These are phyloP conservation scores for Mortierella sp. DNA, from an alignment of 371 early-diverging fungal genomes.

Conservation along the genomic window DNA sequence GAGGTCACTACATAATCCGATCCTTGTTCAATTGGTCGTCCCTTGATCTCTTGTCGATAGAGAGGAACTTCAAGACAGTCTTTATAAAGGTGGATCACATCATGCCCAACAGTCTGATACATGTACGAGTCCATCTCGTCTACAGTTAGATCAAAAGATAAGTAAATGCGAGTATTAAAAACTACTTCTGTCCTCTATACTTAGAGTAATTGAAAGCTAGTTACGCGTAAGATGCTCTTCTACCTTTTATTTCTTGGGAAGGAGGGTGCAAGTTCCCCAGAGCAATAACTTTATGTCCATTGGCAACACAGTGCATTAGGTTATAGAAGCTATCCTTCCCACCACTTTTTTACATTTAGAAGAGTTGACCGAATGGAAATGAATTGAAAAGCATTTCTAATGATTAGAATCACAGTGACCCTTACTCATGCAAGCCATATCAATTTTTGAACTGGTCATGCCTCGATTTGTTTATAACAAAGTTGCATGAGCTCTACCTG, in stretches of 20 bases:
- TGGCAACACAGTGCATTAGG: slow-evolving; percentile 94
- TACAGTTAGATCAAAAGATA: slow-evolving; percentile 31
- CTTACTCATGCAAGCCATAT: not conserved
- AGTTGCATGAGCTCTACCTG: slow-evolving; percentile 30
- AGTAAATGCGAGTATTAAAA: not conserved
- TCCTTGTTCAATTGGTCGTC: slow-evolving; percentile 76
- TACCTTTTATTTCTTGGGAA: slow-evolving; percentile 71
- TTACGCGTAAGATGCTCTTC: not conserved
- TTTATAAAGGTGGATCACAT: slow-evolving; percentile 86
- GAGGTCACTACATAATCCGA: slow-evolving; percentile 74
- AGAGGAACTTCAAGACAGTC: slow-evolving; percentile 95
- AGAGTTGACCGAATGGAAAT: not conserved
- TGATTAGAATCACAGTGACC: no score
- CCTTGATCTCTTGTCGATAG: slow-evolving; percentile 84
- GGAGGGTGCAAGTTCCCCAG: slow-evolving; percentile 96
- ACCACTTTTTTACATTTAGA: slow-evolving; percentile 77
- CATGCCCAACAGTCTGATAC: slow-evolving; percentile 99
- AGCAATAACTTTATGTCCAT: slow-evolving; percentile 96
- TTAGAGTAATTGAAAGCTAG: not conserved
- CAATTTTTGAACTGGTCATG: not conserved
- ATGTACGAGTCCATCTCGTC: slow-evolving; percentile 98
- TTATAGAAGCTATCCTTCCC: slow-evolving; percentile 99
- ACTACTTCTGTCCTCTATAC: not conserved
- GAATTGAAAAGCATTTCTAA: not conserved
- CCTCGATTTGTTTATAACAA: not conserved